Evolutionary conservation across 495 filamentous ascomycete genomes (phyloP), one percentile per base, ranked within the genome.

Genomic region (Pyrenopolyporus hunteri): DNA sequence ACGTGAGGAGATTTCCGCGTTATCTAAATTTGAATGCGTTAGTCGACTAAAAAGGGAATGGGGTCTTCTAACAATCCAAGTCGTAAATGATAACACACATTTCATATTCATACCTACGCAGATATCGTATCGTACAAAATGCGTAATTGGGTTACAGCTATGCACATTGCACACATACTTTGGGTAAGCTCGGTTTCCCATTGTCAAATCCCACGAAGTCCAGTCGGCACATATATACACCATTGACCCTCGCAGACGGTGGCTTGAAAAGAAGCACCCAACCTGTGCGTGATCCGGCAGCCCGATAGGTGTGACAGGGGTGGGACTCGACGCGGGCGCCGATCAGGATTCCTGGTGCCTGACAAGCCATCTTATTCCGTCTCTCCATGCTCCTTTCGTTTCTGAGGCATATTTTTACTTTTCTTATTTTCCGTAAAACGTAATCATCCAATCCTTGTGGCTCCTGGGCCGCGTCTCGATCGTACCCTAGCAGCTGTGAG

Each of bases 241-340:
- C n/a, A n/a, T n/a, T n/a, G n/a, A n/a, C n/a, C 19, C 11, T 44
- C 32, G 11, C 8, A 37, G 29, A 37, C 37, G 46, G 32, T 48
- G 47, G 47, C 26, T 52, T 42, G 22, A 37, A 36, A n/a, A 33
- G 39, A 17, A n/a, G n/a, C n/a, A n/a, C n/a, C n/a, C n/a, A n/a
- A n/a, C n/a, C n/a, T n/a, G n/a, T n/a, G n/a, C n/a, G n/a, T 47
- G 10, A 63, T 57, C 52, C 52, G 60, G 48, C 35, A 58, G 60
- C 19, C 60, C 42, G 48, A 54, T 35, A 39, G 42, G 26, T 17
- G 37, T 31, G 40, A 59, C 55, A 49, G 49, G 62, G 62, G 56
- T 11, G 56, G 46, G 50, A 40, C 33, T 64, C 54, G 29, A 58
- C 32, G 48, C 20, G 39, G n/a, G 37, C 25, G 56, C 50, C 28